Conservation (phyloP, 2,329 filamentous ascomycete genomes). For the Arthrobotrys megalospora region DNA sequence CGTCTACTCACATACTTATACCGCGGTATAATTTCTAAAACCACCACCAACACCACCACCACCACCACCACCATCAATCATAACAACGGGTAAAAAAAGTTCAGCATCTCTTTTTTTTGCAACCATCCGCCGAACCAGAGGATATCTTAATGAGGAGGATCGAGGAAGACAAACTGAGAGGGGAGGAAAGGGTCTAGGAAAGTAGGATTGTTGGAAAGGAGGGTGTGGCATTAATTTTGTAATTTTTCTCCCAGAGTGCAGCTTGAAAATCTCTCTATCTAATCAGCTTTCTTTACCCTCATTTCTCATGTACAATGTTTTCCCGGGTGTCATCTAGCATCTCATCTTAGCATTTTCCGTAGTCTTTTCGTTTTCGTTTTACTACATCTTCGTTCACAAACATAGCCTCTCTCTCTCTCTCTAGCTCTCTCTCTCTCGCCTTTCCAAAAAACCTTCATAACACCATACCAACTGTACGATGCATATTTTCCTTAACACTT, state of each 20-base stretch:
- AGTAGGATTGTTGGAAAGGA: conserved; percentile 4
- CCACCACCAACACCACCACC: conserved; percentile 3
- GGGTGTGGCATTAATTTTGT: conserved; percentile 41
- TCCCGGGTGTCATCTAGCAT: conserved; percentile 22
- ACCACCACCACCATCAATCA: conserved; percentile 17
- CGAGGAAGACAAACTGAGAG: conserved; percentile 8
- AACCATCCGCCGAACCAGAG: conserved; percentile 15
- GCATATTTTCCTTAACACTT: conserved; percentile 14
- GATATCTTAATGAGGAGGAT: conserved; percentile 53
- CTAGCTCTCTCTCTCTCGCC: neutral
- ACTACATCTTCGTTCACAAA: conserved; percentile 28
- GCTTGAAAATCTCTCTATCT: conserved; percentile 18
- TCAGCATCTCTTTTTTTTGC: conserved; percentile 40
- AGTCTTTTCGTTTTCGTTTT: conserved; percentile 11
- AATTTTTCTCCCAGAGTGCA: conserved; percentile 32
- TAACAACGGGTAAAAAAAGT: conserved; percentile 49
- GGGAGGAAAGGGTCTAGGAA: neutral
- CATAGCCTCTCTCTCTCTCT: conserved; percentile 33
- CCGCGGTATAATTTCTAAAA: conserved; percentile 30
- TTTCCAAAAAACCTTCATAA: neutral
- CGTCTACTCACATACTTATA: conserved; percentile 33
- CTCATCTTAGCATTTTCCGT: conserved; percentile 15
- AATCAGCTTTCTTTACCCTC: conserved; percentile 35
- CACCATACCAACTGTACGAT: conserved; percentile 36
- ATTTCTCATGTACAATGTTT: conserved; percentile 33